Conservation (phyloP, 208 protist species). For the Phytomonas francai region DNA sequence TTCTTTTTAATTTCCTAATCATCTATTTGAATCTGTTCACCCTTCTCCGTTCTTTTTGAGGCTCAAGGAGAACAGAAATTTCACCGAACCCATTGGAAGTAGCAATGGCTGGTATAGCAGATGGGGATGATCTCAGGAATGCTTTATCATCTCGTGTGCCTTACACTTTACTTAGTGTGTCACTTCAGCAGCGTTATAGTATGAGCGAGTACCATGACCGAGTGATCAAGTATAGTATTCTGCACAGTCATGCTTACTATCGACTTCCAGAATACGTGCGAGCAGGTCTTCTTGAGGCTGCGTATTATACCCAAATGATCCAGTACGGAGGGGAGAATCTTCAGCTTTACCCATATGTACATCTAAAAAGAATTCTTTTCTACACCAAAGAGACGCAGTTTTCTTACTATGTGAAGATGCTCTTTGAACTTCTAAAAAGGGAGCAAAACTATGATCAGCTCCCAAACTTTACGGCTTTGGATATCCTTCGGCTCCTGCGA, state of each 20-base stretch:
- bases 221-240: slow-evolving; percentile 29
- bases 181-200: slow-evolving; percentile 59
- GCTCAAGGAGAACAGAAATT: not conserved
- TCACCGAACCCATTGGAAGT: not conserved
- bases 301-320: slow-evolving; percentile 76
- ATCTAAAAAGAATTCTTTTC: slow-evolving; percentile 41
- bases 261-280: slow-evolving; percentile 60
- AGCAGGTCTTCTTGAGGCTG: slow-evolving; percentile 31
- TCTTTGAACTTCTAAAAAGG: slow-evolving; percentile 62
- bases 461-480: slow-evolving; percentile 96
- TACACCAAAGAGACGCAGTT: slow-evolving; percentile 70
- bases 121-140: slow-evolving; percentile 47
- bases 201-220: slow-evolving; percentile 37
- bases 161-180: slow-evolving; percentile 40
- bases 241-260: slow-evolving; percentile 51
- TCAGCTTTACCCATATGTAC: slow-evolving; percentile 76
- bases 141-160: slow-evolving; percentile 39
- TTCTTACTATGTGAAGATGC: slow-evolving; percentile 65
- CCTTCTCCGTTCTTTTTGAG: slow-evolving; percentile 11
- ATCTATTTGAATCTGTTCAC: not conserved
- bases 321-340: slow-evolving; percentile 28
- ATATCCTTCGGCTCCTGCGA: slow-evolving; percentile 89
- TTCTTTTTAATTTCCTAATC: not conserved
- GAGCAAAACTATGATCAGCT: slow-evolving; percentile 91
- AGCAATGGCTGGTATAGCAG: slow-evolving; percentile 16